Conservation (phyloP, 345 rosid species). For the Rhodomyrtus tomentosa region DNA sequence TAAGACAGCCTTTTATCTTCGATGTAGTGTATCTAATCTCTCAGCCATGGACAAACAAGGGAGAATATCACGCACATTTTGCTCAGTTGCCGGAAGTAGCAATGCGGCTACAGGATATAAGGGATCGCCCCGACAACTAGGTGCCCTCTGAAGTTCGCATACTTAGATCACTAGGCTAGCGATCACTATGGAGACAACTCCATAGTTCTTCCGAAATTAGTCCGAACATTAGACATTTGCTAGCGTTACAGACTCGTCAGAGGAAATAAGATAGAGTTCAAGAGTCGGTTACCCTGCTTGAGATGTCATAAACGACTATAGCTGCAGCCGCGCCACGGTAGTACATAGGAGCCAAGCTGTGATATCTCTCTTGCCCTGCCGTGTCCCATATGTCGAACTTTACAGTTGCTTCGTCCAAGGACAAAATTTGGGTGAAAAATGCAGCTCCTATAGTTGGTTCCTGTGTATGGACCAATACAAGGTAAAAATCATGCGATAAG, state of each 20-base stretch:
- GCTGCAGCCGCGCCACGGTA: conserved; percentile 71
- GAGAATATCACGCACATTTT: background rate
- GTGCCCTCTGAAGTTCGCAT: background rate
- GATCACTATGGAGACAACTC: background rate
- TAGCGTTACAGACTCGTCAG: background rate
- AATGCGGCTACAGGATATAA: background rate
- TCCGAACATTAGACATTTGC: background rate
- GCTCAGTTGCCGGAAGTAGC: background rate
- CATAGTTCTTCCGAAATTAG: background rate
- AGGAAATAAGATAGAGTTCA: background rate
- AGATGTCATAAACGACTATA: conserved; percentile 49
- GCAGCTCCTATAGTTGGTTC: conserved; percentile 75
- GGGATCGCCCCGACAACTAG: background rate
- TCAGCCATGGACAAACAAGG: background rate
- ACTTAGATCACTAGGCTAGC: background rate
- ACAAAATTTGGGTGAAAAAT: conserved; percentile 63
- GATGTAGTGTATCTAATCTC: background rate
- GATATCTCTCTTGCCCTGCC: conserved; percentile 68
- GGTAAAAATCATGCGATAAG: background rate
- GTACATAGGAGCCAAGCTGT: conserved; percentile 73
- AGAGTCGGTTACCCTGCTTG: conserved; percentile 31
- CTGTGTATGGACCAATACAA: background rate
- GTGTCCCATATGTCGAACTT: conserved; percentile 82
- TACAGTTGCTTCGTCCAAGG: conserved; percentile 48
- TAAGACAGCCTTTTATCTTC: background rate